A percentile compares a stretch with the other conserved stretches of the same genome.
Evolutionary conservation across 1,284 basidiomycete genomes (phyloP).

Genomic region (Sporisorium scitamineum): DNA sequence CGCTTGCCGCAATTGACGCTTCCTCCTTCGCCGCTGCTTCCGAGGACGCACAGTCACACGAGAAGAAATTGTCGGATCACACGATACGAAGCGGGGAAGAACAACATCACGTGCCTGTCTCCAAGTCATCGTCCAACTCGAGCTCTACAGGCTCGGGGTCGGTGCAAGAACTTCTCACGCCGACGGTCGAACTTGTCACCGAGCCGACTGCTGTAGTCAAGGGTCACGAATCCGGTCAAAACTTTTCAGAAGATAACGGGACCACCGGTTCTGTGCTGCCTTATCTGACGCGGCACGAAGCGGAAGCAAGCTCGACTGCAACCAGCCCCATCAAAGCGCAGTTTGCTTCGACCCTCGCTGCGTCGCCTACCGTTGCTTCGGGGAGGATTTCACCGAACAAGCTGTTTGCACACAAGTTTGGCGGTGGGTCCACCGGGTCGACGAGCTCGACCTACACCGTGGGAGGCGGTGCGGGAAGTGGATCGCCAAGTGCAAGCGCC

Average conservation of each 20-base stretch:
- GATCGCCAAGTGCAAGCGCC: slow-evolving; percentile 7
- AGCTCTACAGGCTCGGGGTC: slow-evolving; percentile 9
- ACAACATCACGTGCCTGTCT: slow-evolving; percentile 16
- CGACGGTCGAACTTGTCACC: slow-evolving; percentile 9
- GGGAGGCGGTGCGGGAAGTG: neutral
- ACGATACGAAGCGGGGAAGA: neutral
- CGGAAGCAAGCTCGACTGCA: neutral
- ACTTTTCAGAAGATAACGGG: slow-evolving; percentile 4
- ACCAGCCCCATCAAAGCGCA: slow-evolving; percentile 17
- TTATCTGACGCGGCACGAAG: neutral
- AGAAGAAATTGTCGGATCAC: slow-evolving; percentile 7
- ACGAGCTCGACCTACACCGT: neutral
- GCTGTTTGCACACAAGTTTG: slow-evolving; percentile 42
- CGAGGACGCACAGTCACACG: neutral
- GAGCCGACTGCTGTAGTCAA: neutral
- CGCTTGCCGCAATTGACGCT: slow-evolving; percentile 25
- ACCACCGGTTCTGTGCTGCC: neutral
- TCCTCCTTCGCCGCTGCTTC: slow-evolving; percentile 5
- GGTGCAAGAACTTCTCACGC: slow-evolving; percentile 23
- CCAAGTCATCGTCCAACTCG: slow-evolving; percentile 25
- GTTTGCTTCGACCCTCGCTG: neutral
- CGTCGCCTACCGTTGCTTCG: neutral
- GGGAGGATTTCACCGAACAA: slow-evolving; percentile 48
- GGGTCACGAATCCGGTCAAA: neutral
- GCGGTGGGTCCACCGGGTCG: neutral